Evolutionary conservation across 345 rosid species (phyloP).

Genomic region (Citrus reticulata): DNA sequence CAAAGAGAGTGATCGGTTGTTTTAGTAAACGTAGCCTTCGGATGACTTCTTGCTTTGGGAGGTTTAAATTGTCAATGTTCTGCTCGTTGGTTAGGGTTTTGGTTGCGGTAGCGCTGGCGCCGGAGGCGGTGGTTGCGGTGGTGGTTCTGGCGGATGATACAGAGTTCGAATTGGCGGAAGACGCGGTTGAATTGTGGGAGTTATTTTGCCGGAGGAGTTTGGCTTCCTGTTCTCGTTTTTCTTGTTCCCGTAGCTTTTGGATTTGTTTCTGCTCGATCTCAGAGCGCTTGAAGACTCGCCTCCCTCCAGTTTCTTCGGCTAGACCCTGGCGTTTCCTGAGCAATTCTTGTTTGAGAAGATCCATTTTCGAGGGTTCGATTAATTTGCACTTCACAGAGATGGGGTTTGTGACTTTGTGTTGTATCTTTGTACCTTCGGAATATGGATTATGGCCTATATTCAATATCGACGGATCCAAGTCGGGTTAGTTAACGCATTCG

Average conservation of each 20-base stretch:
- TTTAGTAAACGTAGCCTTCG: conserved; percentile 88
- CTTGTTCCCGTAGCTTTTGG: conserved; percentile 88
- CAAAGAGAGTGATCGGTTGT: conserved; percentile 91
- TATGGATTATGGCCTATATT: neutral
- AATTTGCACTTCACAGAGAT: neutral
- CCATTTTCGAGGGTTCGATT: conserved; percentile 39
- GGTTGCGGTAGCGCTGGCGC: conserved; percentile 45
- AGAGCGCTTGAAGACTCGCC: conserved; percentile 75
- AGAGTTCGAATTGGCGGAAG: conserved; percentile 26
- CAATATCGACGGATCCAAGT: neutral
- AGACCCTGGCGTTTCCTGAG: conserved; percentile 67
- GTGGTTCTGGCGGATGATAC: conserved; percentile 26
- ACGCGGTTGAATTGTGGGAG: conserved; percentile 21
- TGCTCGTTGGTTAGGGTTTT: conserved; percentile 74
- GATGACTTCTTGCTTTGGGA: conserved; percentile 84
- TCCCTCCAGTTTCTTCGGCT: conserved; percentile 76
- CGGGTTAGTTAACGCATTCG: neutral
- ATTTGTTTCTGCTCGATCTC: conserved; percentile 86
- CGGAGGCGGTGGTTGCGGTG: conserved; percentile 27
- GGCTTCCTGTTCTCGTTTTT: conserved; percentile 81
- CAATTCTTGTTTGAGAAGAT: conserved; percentile 73
- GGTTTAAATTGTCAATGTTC: conserved; percentile 72
- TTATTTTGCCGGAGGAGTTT: conserved; percentile 55
- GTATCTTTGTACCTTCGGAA: neutral
- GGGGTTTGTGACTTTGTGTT: neutral